Evolutionary conservation across 2,329 filamentous ascomycete genomes (phyloP), one percentile per base, ranked within the genome.

Genomic region (Talaromyces sp.): DNA sequence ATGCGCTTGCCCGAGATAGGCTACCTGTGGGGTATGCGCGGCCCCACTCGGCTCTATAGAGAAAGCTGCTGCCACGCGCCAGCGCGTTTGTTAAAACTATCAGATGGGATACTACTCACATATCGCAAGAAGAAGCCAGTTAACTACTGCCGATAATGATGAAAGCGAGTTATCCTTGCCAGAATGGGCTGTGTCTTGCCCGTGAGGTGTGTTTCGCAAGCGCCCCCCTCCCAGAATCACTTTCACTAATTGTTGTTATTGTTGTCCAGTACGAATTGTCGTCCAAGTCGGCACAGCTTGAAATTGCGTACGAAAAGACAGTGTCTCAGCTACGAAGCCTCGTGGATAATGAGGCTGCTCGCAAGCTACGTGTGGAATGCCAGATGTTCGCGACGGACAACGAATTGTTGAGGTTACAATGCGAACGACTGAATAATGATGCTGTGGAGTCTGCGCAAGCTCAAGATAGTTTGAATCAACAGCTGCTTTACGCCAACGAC

Each of bases 361-460:
- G 93, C 54, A 83, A 87, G 64, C 75, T 91, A 57, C 86, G 86
- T 65, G 81, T 93, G 63, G 84, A 87, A 64, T 81, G 87, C 58
- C 77, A 93, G 58, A 75, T 92, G n/a, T 78, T 90, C n/a, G 82
- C 87, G 63, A 86, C 93, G 65, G 89, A 96, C 64, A 90, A 88
- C 64, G 84, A 87, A 54, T 81, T 84, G 10, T 75, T 96, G 29
- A 84, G 85, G 64, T 83, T 86, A 51, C 82, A 88, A 64, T 73
- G 93, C 19, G 80, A 84, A 26, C 67, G 71, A 56, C 82, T 84
- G 50, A 82, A 88, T 56, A 83, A 84, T 64, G 73, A 78, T 41
- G 70, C 88, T 31, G 80, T 83, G 64, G 74, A 75, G 61, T 76
- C 81, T 31, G 80, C 81, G 58, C 78, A 63, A n/a, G 70, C 71